Evolutionary conservation across 768 basidiomycete genomes (phyloP), one percentile per base, ranked within the genome.

Genomic region (Agrocybe praecox): DNA sequence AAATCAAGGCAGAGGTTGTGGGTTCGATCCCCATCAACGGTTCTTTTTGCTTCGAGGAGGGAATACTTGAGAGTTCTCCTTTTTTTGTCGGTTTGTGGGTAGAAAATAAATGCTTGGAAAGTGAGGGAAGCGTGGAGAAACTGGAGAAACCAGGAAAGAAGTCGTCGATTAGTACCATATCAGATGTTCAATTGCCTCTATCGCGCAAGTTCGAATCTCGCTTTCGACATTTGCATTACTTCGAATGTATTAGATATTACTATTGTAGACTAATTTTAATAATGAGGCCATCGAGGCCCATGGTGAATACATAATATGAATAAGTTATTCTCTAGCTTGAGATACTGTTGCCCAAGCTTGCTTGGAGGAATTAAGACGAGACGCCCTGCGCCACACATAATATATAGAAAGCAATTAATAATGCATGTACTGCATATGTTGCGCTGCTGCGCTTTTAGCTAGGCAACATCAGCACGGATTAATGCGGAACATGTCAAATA

Each of bases 1-100:
- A 10, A n/a, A 7, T 8, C 40, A 15, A 67, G 66, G 66, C 66
- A 65, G 57, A 67, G 64, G 66, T 51, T 67, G 63, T 57, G 65
- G 47, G 65, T 67, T 67, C 65, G 65, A 65, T 42, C 50, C 65
- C 56, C 65, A 54, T 50, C 58, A 60, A 57, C 49, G 58, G 58
- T 59, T 59, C 23, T 55, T 59, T 55, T 55, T 53, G 14, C 22
- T 40, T 48, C 49, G 15, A 47, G n/a, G n/a, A n/a, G n/a, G n/a
- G n/a, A n/a, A n/a, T n/a, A n/a, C n/a, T n/a, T n/a, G n/a, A n/a
- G n/a, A n/a, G n/a, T n/a, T n/a, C n/a, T n/a, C n/a, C n/a, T n/a
- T n/a, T n/a, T n/a, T n/a, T n/a, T n/a, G n/a, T n/a, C n/a, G n/a
- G n/a, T n/a, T n/a, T n/a, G n/a, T n/a, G n/a, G n/a, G n/a, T n/a